These are phyloP conservation scores for Chondrostereum purpureum DNA, from an alignment of 1,284 basidiomycete genomes.

Conservation along the genomic window DNA sequence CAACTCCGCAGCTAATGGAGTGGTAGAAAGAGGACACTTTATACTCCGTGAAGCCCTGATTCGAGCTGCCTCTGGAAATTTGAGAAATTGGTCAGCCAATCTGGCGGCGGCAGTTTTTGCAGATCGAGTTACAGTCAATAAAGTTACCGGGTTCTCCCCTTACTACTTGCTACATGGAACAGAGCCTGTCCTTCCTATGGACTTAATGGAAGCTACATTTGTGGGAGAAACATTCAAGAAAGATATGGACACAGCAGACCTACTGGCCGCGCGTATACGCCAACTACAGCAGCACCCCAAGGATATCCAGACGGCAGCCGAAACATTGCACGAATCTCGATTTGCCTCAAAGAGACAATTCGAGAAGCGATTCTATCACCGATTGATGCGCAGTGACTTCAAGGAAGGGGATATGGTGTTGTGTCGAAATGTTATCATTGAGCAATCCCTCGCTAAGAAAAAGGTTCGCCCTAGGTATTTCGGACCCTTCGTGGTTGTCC, in stretches of 20 bases:
- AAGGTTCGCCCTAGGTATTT: neutral
- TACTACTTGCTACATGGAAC: slow-evolving; percentile 16
- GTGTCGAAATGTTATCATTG: neutral
- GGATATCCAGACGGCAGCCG: neutral
- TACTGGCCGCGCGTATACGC: slow-evolving; percentile 12
- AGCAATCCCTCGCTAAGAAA: neutral
- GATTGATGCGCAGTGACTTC: neutral
- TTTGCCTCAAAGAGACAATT: neutral
- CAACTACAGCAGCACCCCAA: slow-evolving; percentile 9
- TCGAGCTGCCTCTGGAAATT: too few relatives aligned
- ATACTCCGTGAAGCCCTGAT: slow-evolving; percentile 1
- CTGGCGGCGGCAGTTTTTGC: slow-evolving; percentile 13
- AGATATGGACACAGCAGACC: slow-evolving; percentile 11
- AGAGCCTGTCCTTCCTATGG: slow-evolving; percentile 17
- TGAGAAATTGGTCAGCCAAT: slow-evolving; percentile 7
- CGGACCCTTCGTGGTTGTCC: neutral
- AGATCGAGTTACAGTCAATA: slow-evolving; percentile 17
- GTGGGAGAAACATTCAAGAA: slow-evolving; percentile 12
- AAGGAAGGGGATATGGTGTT: neutral
- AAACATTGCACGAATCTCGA: neutral
- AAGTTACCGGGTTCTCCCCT: slow-evolving; percentile 16
- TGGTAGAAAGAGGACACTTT: too few relatives aligned
- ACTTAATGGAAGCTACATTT: slow-evolving; percentile 17
- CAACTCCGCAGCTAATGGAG: too few relatives aligned
- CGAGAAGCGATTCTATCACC: neutral